These are phyloP conservation scores for Boletus vermiculosoides DNA, from an alignment of 768 basidiomycete genomes.

Conservation along the genomic window DNA sequence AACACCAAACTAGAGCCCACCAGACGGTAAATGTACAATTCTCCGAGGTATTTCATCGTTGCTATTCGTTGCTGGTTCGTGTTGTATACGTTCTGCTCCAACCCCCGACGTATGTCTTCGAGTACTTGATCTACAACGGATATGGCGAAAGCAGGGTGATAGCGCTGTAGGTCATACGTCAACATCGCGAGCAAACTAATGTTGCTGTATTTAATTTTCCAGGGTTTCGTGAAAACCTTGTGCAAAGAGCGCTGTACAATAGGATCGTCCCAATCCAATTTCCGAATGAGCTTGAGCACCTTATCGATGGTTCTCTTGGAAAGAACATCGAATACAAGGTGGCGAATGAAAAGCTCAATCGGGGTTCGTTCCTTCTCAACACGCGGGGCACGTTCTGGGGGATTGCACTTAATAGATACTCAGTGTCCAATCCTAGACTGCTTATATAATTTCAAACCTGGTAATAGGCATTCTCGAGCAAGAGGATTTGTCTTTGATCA, in stretches of 20 bases:
- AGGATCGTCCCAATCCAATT: slow-evolving; percentile 92
- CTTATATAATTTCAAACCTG: slow-evolving; percentile 51
- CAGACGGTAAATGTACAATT: slow-evolving; percentile 94
- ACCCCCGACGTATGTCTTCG: slow-evolving; percentile 85
- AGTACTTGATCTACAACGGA: slow-evolving; percentile 91
- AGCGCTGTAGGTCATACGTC: slow-evolving; percentile 91
- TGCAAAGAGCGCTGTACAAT: slow-evolving; percentile 61
- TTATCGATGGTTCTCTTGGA: slow-evolving; percentile 95
- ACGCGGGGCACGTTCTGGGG: slow-evolving; percentile 86
- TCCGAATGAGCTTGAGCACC: slow-evolving; percentile 87
- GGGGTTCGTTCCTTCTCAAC: slow-evolving; percentile 82
- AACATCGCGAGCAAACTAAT: slow-evolving; percentile 90
- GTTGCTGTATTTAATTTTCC: slow-evolving; percentile 94
- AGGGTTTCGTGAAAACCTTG: slow-evolving; percentile 95
- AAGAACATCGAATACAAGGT: slow-evolving; percentile 92
- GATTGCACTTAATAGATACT: slow-evolving; percentile 73
- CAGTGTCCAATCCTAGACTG: slow-evolving; percentile 8
- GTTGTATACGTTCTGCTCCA: slow-evolving; percentile 94
- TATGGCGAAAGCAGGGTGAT: slow-evolving; percentile 86
- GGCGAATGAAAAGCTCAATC: slow-evolving; percentile 92
- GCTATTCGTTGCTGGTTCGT: slow-evolving; percentile 92
- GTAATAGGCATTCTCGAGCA: slow-evolving; percentile 98
- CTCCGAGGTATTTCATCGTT: slow-evolving; percentile 92
- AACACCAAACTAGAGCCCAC: slow-evolving; percentile 88
- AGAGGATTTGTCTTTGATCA: slow-evolving; percentile 82